Base-by-base conservation (phyloP, 306 rosid genomes). In the Ziziphus jujuba region DNA sequence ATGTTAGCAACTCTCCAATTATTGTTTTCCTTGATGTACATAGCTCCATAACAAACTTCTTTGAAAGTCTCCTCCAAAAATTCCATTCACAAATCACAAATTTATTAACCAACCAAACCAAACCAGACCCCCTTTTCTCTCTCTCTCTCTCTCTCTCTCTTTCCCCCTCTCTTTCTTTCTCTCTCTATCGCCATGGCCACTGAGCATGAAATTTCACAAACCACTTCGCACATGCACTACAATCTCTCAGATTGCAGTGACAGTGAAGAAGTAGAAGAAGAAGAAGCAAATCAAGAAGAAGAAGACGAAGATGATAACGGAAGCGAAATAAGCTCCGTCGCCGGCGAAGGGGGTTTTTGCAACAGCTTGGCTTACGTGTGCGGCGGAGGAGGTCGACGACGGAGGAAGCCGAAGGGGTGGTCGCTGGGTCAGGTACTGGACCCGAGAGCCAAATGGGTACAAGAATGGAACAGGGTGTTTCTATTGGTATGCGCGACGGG, bases 381-480 rank as follows among this genome's bases (percentile, higher is more conserved):
- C 57, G 20, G 64, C n/a, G n/a, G n/a, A n/a, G n/a, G n/a, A n/a
- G n/a, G n/a, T n/a, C n/a, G n/a, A 58, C 6, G 65, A 51, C 10
- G 31, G 82, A 28, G 43, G 25, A 21, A 11, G 38, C 10, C 9
- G 65, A 51, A 25, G 36, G 72, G 78, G n/a, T 66, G 81, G 56
- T 67, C 76, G 3, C 2, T 74, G 5, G 78, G 79, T 13, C 61
- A 70, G 28, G 77, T 83, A 20, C 19, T 89, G 34, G 89, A 79
- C 67, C 89, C 92, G 20, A 66, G 78, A 56, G 80, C 85, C 20
- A 84, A 75, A 69, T 92, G 97, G 98, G 67, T 84, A 2, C 79
- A 84, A 67, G 96, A 90, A 75, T 90, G 97, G 99, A 93, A 86
- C 76, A 76, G 97, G 70, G 79, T 88, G 16, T 88, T 90, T 64